Evolutionary conservation across 2,329 filamentous ascomycete genomes (phyloP).

Genomic region (Penicillium sp.): DNA sequence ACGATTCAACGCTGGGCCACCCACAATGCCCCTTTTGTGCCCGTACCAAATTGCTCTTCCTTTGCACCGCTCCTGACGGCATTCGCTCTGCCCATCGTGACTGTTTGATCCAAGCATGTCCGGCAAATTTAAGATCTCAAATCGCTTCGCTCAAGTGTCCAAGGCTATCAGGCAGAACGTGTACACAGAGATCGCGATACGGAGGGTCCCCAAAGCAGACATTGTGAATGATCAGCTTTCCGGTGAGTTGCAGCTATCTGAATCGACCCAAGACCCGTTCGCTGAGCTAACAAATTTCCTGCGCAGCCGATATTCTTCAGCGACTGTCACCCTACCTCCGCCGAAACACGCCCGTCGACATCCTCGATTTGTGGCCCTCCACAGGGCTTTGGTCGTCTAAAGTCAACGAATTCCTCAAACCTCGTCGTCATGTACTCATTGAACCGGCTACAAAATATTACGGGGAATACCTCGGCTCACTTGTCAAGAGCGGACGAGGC

Average conservation of each 20-base stretch:
- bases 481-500: conserved; percentile 51
- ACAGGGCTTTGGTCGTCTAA: conserved; percentile 73
- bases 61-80: neutral
- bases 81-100: neutral
- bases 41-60: neutral
- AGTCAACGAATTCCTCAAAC: conserved; percentile 71
- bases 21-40: neutral
- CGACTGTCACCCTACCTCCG: conserved; percentile 69
- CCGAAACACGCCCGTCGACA: conserved; percentile 72
- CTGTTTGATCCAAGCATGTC: neutral
- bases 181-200: neutral
- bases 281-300: neutral
- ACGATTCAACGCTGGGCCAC: neutral
- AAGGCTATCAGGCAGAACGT: neutral
- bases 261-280: neutral
- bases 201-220: conserved; percentile 12
- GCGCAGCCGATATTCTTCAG: conserved; percentile 63
- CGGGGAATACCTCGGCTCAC: conserved; percentile 57
- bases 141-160: neutral
- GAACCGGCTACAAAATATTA: conserved; percentile 66
- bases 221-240: conserved; percentile 35
- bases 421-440: conserved; percentile 78
- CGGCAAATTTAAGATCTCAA: neutral
- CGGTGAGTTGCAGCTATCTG: conserved; percentile 24
- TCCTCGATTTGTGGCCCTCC: conserved; percentile 85